phyloP scores from a whole-genome alignment of 225 moss, liverwort and hornwort species.

The Physcomitrellopsis africana region DNA sequence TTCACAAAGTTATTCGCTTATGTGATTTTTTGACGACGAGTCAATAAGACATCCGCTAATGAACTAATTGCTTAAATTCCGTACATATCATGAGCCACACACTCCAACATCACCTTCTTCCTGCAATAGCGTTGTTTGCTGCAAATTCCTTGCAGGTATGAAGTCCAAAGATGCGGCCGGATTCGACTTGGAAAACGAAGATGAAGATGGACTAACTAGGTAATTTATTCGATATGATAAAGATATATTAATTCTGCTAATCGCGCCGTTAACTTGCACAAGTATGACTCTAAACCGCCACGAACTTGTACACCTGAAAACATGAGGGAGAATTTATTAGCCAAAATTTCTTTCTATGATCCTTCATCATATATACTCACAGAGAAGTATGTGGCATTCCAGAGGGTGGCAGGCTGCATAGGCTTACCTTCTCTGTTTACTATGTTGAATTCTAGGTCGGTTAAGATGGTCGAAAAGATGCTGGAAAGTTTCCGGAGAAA shows the following conservation, averaged over 20 bases:
- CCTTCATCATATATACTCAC: not conserved
- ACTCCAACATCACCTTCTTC: not conserved
- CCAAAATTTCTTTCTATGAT: not conserved
- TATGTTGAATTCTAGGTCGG: not conserved
- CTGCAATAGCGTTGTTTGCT: not conserved
- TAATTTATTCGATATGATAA: not conserved
- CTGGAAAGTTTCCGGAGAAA: slow-evolving; percentile 15
- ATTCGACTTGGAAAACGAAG: not conserved
- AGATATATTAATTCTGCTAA: not conserved
- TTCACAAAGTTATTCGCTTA: not conserved
- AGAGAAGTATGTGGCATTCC: not conserved
- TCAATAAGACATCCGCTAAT: no score
- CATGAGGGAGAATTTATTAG: not conserved
- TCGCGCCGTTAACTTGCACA: not conserved
- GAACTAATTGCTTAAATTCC: no score
- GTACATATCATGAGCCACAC: not conserved
- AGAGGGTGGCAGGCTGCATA: not conserved
- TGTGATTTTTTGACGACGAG: not conserved
- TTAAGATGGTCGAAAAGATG: slow-evolving; percentile 20
- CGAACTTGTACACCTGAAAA: not conserved
- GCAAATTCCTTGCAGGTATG: slow-evolving; percentile 12
- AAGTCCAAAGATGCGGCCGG: not conserved
- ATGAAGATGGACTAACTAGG: slow-evolving; percentile 23
- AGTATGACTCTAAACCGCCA: not conserved
- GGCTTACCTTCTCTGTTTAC: not conserved